Base-by-base conservation (phyloP, 2,329 filamentous ascomycete genomes). In the Arthroderma uncinatum region DNA sequence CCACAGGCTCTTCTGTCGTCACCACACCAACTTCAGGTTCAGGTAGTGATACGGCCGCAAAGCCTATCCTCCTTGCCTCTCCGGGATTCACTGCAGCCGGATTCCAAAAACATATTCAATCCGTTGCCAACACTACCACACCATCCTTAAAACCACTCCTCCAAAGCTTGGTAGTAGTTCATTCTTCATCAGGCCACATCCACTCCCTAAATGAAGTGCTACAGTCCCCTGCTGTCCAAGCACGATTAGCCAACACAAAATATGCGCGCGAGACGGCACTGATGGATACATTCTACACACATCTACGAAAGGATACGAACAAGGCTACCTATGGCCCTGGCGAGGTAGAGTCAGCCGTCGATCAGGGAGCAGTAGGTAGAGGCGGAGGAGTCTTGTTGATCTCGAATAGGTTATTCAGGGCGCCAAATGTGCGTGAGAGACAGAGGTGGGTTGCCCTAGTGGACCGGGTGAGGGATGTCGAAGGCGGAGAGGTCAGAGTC, bases 141-240 rank as follows among this genome's bases (percentile, higher is more conserved):
- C 71, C 72, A 2, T 68, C 68, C 1, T 63, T 74, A n/a, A 87
- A 94, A 69, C 93, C 92, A 70, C 74, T 80, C 0, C 77, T 96
- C 5, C 69, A 72, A 3, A 73, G 62, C 73, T 81, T 63, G 61
- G 75, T 63, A 81, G 82, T 95, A 19, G 86, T 94, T 8, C 91
- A 96, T 70, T 84, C 87, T 12, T 88, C 87, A 57, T 88, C 89
- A 0, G 90, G 89, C 0, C 88, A 96, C 67, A 74, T 95, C 14
- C 89, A 97, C 73, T 86, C 87, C 48, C 78, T 98, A 28, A 86
- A 89, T 64, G 90, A 97, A 70, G 85, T 95, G 0, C 80, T 98
- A 52, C 85, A 88, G 66, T 91, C 85, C 54, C 83, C 85, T 1
- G 85, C 89, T 57, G 88, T 96, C 7, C 79, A 86, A 54, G 79